Base-by-base conservation (phyloP, 805 yeast genomes). In the Hanseniaspora clermontiae region DNA sequence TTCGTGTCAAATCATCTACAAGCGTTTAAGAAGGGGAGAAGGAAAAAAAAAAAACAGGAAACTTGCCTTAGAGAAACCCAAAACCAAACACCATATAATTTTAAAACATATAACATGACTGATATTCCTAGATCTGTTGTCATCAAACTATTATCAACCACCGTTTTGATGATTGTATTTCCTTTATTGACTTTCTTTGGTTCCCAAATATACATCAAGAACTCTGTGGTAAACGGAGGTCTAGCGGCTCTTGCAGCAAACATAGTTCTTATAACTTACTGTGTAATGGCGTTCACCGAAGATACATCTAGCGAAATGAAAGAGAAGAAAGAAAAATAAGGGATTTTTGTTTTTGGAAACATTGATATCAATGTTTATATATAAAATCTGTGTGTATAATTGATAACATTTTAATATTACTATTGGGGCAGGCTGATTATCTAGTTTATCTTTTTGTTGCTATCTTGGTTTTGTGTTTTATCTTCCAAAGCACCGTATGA, bases 201-300 rank as follows among this genome's bases (percentile, higher is more conserved):
- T 1, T 66, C 75, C 15, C 83, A 80, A 61, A 75, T 74, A 61
- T 57, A 56, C 19, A 62, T 66, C 8, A 51, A 61, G 17, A 84
- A 78, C 63, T 77, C 89, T 1, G 68, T 85, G 14, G 70, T 83
- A 12, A 81, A 87, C 51, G 95, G 95, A 43, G 93, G 93, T 2
- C 64, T 82, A n/a, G 87, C 90, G 39, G 93, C 93, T 2, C 73
- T 79, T 17, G 78, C 79, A 57, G 93, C 93, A 31, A 86, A 86
- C 64, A 69, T 82, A 7, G 93, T 86, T 20, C 71, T 86, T 61
- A 77, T 85, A 53, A 86, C 84, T 0, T 86, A 83, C 64, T 80
- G 86, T 37, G 73, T 83, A 17, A 84, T 78, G 59, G 93, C 95
- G 1, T 85, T 85, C 68, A 76, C 76, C 24, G 95, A 86, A 65